Percentiles rank a stretch among this genome's conserved stretches.
These are phyloP conservation scores for Lactarius hatsudake DNA, from an alignment of 768 basidiomycete genomes.

Conservation along the genomic window DNA sequence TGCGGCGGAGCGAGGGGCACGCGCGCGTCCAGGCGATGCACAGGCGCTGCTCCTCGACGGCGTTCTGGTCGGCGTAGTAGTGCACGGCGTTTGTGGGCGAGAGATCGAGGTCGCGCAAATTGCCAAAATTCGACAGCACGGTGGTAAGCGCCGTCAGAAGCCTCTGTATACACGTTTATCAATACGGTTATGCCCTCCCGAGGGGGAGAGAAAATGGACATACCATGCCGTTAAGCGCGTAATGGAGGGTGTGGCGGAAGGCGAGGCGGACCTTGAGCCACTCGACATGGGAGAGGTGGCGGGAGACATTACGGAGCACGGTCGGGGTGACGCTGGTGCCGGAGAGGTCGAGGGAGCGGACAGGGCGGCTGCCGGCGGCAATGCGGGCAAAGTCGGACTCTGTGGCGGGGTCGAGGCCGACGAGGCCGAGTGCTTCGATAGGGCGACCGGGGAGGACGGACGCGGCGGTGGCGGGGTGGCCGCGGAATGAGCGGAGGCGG, in stretches of 20 bases:
- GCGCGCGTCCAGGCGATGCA: constrained; percentile 54
- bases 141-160: constrained; percentile 58
- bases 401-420: constrained; percentile 56
- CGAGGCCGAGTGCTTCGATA: constrained; percentile 52
- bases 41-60: constrained; percentile 47
- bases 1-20: constrained; percentile 50
- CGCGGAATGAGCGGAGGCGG: constrained; percentile 53
- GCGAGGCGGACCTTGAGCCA: constrained; percentile 55
- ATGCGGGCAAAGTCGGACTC: constrained; percentile 51
- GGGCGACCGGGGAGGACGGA: constrained; percentile 59
- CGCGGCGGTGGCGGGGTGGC: constrained; percentile 57
- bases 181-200: background rate
- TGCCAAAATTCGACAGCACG: constrained; percentile 49
- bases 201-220: constrained; percentile 33
- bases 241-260: constrained; percentile 63
- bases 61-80: constrained; percentile 36
- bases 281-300: constrained; percentile 48
- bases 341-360: constrained; percentile 57
- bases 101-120: constrained; percentile 53
- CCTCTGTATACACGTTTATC: constrained; percentile 33
- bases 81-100: constrained; percentile 52
- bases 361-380: constrained; percentile 45
- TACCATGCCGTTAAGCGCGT: constrained; percentile 62
- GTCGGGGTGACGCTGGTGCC: constrained; percentile 56
- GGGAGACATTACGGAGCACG: constrained; percentile 54